Conservation (phyloP, 2,329 filamentous ascomycete genomes). For the Pseudogymnoascus sp. region DNA sequence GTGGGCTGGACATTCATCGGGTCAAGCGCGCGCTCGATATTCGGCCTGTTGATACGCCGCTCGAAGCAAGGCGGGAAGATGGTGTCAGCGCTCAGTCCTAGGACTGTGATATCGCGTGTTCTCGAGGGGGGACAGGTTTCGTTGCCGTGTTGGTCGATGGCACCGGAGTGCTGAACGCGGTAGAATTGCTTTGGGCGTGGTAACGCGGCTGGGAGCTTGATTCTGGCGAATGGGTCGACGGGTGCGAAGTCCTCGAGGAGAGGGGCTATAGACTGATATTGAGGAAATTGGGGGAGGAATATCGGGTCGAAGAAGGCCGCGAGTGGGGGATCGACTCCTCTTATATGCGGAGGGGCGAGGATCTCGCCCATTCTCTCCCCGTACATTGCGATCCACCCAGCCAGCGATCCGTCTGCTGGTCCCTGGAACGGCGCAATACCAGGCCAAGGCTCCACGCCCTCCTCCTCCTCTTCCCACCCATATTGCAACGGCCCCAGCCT, state of each 20-base stretch:
- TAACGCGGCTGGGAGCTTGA: neutral
- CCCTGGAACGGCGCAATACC: neutral
- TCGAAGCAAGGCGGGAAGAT: neutral
- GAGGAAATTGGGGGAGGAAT: neutral
- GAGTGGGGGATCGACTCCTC: no score
- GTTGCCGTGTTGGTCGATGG: neutral
- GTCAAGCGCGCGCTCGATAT: neutral
- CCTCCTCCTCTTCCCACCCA: neutral
- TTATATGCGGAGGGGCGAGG: neutral
- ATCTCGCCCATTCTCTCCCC: neutral
- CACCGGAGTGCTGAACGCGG: neutral
- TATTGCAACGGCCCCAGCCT: neutral
- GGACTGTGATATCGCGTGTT: neutral
- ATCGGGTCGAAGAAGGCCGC: neutral
- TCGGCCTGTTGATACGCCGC: neutral
- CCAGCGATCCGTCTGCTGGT: neutral
- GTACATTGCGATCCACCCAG: neutral
- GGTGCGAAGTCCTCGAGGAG: neutral
- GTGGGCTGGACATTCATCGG: neutral
- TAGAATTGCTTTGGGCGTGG: neutral
- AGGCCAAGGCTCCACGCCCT: neutral
- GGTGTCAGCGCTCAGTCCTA: neutral
- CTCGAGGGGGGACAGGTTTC: neutral
- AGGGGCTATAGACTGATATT: neutral
- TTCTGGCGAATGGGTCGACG: neutral